These are phyloP conservation scores for Tolypocladium tundrense DNA, from an alignment of 2,329 filamentous ascomycete species.

Conservation along the genomic window DNA sequence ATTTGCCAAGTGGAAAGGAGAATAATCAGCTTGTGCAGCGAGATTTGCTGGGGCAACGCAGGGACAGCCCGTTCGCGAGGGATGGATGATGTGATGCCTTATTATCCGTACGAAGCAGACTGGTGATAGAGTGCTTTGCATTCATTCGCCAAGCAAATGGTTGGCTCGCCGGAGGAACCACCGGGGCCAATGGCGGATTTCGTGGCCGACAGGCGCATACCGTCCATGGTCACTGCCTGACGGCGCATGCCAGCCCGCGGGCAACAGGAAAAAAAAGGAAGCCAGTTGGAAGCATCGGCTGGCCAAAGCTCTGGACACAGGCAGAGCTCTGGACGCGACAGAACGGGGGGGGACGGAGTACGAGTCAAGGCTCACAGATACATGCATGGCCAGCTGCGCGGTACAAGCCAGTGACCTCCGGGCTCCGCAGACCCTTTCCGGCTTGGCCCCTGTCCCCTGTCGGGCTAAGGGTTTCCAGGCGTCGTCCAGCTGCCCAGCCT, in stretches of 20 bases:
- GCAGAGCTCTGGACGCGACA: not conserved
- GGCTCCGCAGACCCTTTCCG: not conserved
- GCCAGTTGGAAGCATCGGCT: not conserved
- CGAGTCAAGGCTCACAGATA: conserved; percentile 6
- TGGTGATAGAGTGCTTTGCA: no score
- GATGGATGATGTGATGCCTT: not conserved
- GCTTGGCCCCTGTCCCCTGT: not conserved
- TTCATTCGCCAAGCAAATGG: no score
- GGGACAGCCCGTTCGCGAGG: not conserved
- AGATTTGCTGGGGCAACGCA: not conserved
- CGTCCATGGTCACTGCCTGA: not conserved
- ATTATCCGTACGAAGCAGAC: not conserved
- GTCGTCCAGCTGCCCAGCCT: not conserved
- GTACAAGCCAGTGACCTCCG: conserved; percentile 1
- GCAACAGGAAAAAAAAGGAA: not conserved
- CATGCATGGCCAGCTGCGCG: not conserved
- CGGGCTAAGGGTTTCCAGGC: not conserved
- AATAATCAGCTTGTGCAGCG: not conserved
- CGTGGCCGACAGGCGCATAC: not conserved
- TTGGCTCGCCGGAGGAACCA: not conserved
- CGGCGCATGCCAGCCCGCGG: not conserved
- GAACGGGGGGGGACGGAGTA: not conserved
- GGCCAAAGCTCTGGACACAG: not conserved
- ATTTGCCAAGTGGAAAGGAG: not conserved
- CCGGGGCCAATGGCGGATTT: not conserved